Evolutionary conservation across 108 stramenopile genomes (phyloP).

Genomic region (Chaetoceros muelleri): DNA sequence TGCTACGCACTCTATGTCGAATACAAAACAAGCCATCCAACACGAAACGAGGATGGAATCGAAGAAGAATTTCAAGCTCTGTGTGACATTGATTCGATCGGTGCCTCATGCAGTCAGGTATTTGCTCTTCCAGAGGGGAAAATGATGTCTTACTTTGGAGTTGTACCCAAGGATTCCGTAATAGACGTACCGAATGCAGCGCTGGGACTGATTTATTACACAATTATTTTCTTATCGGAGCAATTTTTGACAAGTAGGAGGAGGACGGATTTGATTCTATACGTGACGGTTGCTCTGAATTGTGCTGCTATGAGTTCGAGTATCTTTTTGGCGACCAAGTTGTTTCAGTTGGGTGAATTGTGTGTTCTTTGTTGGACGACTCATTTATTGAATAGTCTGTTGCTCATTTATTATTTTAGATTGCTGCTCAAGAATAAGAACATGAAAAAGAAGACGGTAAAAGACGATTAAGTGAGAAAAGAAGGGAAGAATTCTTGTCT

Average conservation of each 20-base stretch:
- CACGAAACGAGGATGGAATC: constrained; percentile 3
- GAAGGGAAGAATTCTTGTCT: too few species aligned
- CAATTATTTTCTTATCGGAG: constrained; percentile 18
- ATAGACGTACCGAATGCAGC: constrained; percentile 70
- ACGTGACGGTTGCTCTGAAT: constrained; percentile 21
- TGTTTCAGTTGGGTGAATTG: constrained; percentile 45
- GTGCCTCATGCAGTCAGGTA: constrained; percentile 60
- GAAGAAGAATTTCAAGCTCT: constrained; percentile 58
- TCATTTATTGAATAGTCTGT: constrained; percentile 46
- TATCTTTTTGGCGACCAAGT: constrained; percentile 47
- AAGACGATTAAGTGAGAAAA: too few species aligned
- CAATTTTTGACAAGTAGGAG: not conserved
- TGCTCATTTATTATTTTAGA: constrained; percentile 11
- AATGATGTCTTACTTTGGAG: constrained; percentile 63
- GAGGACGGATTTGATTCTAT: not conserved
- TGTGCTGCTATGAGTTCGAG: constrained; percentile 37
- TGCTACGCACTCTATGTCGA: constrained; percentile 80
- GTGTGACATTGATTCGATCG: constrained; percentile 74
- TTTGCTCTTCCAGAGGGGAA: constrained; percentile 68
- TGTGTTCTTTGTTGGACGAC: constrained; percentile 66
- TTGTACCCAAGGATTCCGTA: constrained; percentile 40
- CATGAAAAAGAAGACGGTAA: too few species aligned
- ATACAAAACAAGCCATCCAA: constrained; percentile 33
- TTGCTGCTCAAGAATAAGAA: not conserved
- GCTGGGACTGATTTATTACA: constrained; percentile 57